Percentiles rank a stretch among this genome's conserved stretches.
These are phyloP conservation scores for Salix viminalis DNA, from an alignment of 345 rosid species.

Conservation along the genomic window DNA sequence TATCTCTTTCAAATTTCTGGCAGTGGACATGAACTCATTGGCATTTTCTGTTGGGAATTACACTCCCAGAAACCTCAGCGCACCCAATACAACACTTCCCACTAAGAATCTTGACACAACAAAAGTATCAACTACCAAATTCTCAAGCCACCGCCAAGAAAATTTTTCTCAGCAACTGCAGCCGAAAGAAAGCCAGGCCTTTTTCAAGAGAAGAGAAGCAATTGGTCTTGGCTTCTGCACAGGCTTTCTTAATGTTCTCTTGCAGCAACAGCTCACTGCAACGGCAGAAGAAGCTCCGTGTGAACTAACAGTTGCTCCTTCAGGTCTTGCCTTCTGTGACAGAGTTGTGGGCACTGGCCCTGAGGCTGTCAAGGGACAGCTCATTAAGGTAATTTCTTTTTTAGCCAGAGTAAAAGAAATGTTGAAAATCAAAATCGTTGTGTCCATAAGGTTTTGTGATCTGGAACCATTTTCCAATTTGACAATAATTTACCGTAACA, in stretches of 20 bases:
- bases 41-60: constrained; percentile 40
- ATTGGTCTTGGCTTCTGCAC: constrained; percentile 34
- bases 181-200: constrained; percentile 13
- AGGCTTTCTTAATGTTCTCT: constrained; percentile 34
- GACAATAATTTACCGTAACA: neutral
- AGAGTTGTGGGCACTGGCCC: constrained; percentile 71
- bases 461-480: neutral
- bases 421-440: neutral
- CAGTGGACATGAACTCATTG: constrained; percentile 46
- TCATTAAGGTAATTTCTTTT: constrained; percentile 57
- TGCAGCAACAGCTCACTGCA: constrained; percentile 15
- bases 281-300: constrained; percentile 51
- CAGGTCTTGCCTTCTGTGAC: constrained; percentile 87
- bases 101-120: constrained; percentile 10
- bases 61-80: constrained; percentile 25
- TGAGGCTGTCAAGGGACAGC: constrained; percentile 71
- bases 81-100: constrained; percentile 6
- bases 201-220: constrained; percentile 61
- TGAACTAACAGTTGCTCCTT: constrained; percentile 68
- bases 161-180: neutral
- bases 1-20: constrained; percentile 11
- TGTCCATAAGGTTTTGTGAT: neutral
- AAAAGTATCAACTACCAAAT: constrained; percentile 15
- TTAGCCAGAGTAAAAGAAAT: too few species aligned
- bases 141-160: constrained; percentile 13